Evolutionary conservation across 371 early-diverging fungal species (phyloP), one percentile per base, ranked within the genome.

Genomic region (Mortierella sp.): DNA sequence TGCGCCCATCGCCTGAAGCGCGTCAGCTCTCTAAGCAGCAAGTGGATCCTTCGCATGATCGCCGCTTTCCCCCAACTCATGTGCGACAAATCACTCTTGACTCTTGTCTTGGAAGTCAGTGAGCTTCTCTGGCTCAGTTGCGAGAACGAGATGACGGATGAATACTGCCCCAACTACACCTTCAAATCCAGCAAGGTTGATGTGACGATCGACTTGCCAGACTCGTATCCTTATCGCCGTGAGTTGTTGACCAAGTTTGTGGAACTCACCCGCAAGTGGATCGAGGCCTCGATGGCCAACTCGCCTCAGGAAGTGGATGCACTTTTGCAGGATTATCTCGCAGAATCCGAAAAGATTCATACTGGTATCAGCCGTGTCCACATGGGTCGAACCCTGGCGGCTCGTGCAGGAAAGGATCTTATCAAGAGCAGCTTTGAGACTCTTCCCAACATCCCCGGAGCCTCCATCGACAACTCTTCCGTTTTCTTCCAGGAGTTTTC

Each of bases 61-160:
- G 64, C 69, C 6, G 62, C 85, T 0, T 91, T 91, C 69, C 92
- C 92, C n/a, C 91, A 89, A 67, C 82, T 91, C 0, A 87, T 94
- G 67, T 86, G 90, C 31, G 91, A 94, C 69, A 86, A 85, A 50
- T 66, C 80, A 0, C 76, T 90, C 7, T 51, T 93, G 24, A 83
- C 84, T 10, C 79, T 91, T 9, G 64, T 91, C 39, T 71, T 94
- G 40, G 94, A 94, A 76, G 72, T 94, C 31, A 87, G 91, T 13
- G 93, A 93, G 47, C 77, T 94, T 3, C 79, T 92, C 8, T 94
- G 94, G 94, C 78, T 86, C 57, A 86, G 91, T 57, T 94, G 94
- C 58, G 91, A 92, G 67, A 90, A 90, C 10, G 94, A 92, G 82
- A 86, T 88, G 57, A 85, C 88, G 45, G 92, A 92, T 57, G 92